These are phyloP conservation scores for Chlorella sp. DNA, from an alignment of 139 green algal genomes.

Conservation along the genomic window DNA sequence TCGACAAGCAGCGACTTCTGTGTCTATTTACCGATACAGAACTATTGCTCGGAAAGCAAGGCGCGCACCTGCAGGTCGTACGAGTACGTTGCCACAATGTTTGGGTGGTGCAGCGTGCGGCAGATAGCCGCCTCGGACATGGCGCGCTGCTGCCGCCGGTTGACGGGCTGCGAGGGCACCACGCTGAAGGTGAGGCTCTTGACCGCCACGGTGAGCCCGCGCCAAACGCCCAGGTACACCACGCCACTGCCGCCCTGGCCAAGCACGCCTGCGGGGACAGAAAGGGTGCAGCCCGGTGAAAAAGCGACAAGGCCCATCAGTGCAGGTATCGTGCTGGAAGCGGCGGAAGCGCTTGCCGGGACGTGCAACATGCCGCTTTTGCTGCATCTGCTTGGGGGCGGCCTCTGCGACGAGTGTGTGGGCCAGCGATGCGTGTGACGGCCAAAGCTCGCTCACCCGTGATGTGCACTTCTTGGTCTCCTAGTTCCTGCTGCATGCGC, in stretches of 20 bases:
- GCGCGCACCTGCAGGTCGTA: conserved; percentile 12
- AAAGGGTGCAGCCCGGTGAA: no score
- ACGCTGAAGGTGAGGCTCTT: conserved; percentile 29
- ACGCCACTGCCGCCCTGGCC: not conserved
- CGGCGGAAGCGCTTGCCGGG: no score
- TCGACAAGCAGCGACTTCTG: not conserved
- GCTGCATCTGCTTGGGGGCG: no score
- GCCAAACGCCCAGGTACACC: conserved; percentile 16
- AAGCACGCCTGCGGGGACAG: conserved; percentile 2
- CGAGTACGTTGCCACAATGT: conserved; percentile 11
- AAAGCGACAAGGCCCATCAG: no score
- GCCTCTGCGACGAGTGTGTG: no score
- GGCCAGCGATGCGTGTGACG: no score
- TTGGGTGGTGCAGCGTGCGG: conserved; percentile 20
- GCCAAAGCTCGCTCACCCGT: not conserved
- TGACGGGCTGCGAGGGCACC: conserved; percentile 8
- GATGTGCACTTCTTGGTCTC: not conserved
- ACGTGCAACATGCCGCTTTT: not conserved
- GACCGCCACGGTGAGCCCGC: conserved; percentile 21
- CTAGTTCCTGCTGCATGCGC: not conserved
- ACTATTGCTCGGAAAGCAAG: not conserved
- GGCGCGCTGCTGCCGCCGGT: conserved; percentile 8
- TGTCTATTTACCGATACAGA: not conserved
- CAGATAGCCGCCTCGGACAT: conserved; percentile 11
- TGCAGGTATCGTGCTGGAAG: not conserved